Percentiles rank a stretch among this genome's conserved stretches.
These are phyloP conservation scores for Plasmodiophora brassicae DNA, from an alignment of 208 protist genomes.

Conservation along the genomic window DNA sequence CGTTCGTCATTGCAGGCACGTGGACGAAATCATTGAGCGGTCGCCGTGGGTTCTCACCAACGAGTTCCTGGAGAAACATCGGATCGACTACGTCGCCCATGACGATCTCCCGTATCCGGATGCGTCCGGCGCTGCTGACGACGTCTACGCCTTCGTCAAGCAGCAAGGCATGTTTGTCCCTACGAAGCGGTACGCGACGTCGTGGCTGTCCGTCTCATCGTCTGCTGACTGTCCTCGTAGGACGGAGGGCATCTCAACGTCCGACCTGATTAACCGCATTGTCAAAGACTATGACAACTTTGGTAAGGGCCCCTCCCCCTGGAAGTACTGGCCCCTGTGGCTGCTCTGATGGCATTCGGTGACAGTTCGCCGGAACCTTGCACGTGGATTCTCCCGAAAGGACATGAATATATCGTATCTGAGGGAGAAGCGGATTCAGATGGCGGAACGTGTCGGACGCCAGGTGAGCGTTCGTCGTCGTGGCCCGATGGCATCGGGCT, in stretches of 20 bases:
- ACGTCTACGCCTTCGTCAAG: slow-evolving; percentile 8
- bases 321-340: not conserved
- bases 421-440: slow-evolving; percentile 31
- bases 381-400: not conserved
- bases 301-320: not conserved
- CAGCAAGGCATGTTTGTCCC: not conserved
- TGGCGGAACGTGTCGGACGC: not conserved
- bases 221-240: not conserved
- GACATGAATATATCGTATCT: slow-evolving; percentile 1
- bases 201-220: not conserved
- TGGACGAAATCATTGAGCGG: slow-evolving; percentile 17
- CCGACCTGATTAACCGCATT: not conserved
- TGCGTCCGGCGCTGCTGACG: not conserved
- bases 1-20: not conserved
- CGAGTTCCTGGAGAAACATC: not conserved
- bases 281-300: slow-evolving; percentile 25
- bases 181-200: not conserved
- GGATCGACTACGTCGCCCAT: slow-evolving; percentile 19
- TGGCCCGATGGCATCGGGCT: not conserved
- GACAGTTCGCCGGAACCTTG: not conserved
- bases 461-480: not conserved
- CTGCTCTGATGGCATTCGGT: not conserved
- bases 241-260: slow-evolving; percentile 1
- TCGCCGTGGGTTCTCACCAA: not conserved
- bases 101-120: slow-evolving; percentile 13